Conservation (phyloP, 2,329 filamentous ascomycete species). For the Lachnellula suecica region DNA sequence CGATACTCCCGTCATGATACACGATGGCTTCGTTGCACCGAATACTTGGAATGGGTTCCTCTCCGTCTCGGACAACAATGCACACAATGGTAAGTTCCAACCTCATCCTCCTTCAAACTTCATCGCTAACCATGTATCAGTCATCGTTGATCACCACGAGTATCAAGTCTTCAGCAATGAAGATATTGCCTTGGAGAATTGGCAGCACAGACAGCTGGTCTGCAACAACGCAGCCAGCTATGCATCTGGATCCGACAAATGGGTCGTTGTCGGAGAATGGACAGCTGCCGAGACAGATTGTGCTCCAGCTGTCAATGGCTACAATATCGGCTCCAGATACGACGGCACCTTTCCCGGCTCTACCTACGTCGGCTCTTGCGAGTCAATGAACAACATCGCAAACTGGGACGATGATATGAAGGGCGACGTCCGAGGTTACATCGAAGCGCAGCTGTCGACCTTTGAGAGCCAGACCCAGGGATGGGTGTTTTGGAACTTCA, state of each 20-base stretch:
- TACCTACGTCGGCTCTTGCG: constrained; percentile 52
- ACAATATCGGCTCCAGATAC: constrained; percentile 55
- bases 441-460: constrained; percentile 53
- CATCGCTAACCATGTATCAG: constrained; percentile 41
- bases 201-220: constrained; percentile 53
- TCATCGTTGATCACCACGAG: constrained; percentile 64
- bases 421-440: constrained; percentile 47
- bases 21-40: constrained; percentile 54
- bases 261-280: constrained; percentile 70
- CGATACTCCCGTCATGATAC: constrained; percentile 52
- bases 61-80: constrained; percentile 46
- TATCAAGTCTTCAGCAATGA: constrained; percentile 62
- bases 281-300: constrained; percentile 65
- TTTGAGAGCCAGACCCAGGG: constrained; percentile 51
- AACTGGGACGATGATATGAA: constrained; percentile 40
- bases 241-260: constrained; percentile 56
- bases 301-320: constrained; percentile 52
- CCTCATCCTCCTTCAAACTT: constrained; percentile 31
- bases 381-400: constrained; percentile 48
- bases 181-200: constrained; percentile 47
- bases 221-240: constrained; percentile 53
- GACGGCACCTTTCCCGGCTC: constrained; percentile 52
- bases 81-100: constrained; percentile 34
- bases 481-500: constrained; percentile 61
- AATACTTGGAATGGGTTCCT: constrained; percentile 62